A percentile compares a stretch with the other conserved stretches of the same genome.
Conservation (phyloP, 345 rosid genomes). For the Psidium guajava region DNA sequence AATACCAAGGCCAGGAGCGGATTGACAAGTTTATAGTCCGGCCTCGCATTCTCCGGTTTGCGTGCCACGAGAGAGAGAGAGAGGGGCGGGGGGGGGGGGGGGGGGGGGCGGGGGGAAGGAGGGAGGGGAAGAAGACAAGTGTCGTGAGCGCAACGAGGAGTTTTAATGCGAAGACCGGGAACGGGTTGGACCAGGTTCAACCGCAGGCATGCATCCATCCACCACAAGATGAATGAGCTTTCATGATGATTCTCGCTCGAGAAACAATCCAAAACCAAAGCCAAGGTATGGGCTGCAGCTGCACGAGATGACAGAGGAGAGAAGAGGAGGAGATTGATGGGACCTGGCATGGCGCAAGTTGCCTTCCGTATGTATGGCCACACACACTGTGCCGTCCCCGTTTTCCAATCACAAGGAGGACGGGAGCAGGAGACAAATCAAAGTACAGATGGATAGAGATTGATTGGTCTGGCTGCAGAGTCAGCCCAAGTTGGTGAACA, state of each 20-base stretch:
- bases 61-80: background rate
- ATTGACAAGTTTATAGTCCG: background rate
- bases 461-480: background rate
- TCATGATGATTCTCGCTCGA: background rate
- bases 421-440: constrained; percentile 11
- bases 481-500: background rate
- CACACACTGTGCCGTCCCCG: background rate
- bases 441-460: constrained; percentile 8
- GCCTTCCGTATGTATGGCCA: background rate
- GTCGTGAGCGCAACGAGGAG: background rate
- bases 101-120: no score
- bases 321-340: background rate
- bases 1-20: background rate
- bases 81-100: no score
- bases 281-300: background rate
- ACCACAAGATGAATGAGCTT: background rate
- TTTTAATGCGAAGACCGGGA: background rate
- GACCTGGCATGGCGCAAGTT: background rate
- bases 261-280: background rate
- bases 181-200: background rate
- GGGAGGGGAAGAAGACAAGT: background rate
- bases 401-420: background rate
- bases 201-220: background rate
- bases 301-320: background rate
- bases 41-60: background rate